These are phyloP conservation scores for Suhomyces kilbournensis DNA, from an alignment of 805 yeast genomes.

Conservation along the genomic window DNA sequence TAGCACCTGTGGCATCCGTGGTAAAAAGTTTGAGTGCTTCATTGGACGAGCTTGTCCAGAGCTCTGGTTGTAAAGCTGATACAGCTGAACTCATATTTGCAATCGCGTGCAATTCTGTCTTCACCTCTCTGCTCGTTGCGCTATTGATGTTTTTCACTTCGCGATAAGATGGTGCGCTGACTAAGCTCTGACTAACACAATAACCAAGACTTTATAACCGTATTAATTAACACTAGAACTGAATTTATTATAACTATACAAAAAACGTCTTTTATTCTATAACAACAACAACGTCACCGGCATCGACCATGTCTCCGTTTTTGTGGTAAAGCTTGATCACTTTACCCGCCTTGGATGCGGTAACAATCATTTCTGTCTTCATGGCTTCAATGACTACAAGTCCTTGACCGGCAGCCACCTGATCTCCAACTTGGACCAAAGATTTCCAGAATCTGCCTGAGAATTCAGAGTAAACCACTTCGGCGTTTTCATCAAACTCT, in stretches of 20 bases:
- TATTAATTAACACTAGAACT: not conserved
- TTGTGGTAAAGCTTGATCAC: constrained; percentile 70
- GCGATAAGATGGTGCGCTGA: not conserved
- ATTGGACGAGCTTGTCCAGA: constrained; percentile 75
- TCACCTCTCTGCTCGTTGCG: not conserved
- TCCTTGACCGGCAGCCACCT: constrained; percentile 70
- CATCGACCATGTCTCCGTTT: constrained; percentile 95
- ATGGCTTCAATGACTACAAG: constrained; percentile 92
- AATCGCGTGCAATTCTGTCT: not conserved
- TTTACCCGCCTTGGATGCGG: constrained; percentile 66
- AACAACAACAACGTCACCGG: constrained; percentile 93
- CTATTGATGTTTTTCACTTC: not conserved
- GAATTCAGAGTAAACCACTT: constrained; percentile 85
- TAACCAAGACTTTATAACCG: too few species aligned
- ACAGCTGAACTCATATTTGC: constrained; percentile 1
- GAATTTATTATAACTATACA: not conserved
- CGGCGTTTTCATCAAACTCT: constrained; percentile 72
- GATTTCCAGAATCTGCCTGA: constrained; percentile 98
- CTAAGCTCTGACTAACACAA: not conserved
- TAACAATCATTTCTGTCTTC: constrained; percentile 96
- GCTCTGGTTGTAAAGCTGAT: constrained; percentile 51
- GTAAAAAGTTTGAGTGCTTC: constrained; percentile 56
- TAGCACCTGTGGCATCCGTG: constrained; percentile 56
- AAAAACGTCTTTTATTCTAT: constrained; percentile 37
- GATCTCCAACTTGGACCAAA: constrained; percentile 73